phyloP scores from a whole-genome alignment of 495 filamentous ascomycete genomes.

The Bathelium albidoporum region DNA sequence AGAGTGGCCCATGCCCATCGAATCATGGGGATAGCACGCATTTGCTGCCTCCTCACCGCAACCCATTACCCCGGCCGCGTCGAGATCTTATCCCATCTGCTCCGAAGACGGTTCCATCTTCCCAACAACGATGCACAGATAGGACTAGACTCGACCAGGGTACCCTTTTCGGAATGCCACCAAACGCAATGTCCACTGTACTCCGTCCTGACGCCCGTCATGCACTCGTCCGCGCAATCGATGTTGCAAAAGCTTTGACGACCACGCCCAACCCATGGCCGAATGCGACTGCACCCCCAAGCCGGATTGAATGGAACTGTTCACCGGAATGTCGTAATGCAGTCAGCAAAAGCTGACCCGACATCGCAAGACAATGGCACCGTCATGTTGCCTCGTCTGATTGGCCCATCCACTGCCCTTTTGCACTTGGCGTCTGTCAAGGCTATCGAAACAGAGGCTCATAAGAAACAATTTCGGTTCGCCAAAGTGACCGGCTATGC shows the following conservation, averaged over 20 bases:
- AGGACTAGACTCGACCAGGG: too few species aligned
- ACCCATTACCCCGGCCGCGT: too few species aligned
- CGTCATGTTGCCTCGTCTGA: too few species aligned
- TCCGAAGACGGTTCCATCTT: too few species aligned
- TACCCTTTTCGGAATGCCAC: too few species aligned
- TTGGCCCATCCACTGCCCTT: neutral
- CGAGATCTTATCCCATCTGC: too few species aligned
- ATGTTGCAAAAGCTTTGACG: neutral
- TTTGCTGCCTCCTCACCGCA: neutral
- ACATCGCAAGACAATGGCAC: neutral
- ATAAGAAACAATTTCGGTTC: neutral
- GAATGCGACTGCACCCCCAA: neutral
- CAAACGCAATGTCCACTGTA: too few species aligned
- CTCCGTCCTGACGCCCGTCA: too few species aligned
- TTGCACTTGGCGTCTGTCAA: too few species aligned
- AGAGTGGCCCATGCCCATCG: neutral
- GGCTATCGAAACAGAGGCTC: too few species aligned
- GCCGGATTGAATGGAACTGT: neutral
- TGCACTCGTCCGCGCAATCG: too few species aligned
- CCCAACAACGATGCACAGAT: too few species aligned
- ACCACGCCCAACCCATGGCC: neutral
- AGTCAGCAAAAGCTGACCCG: neutral
- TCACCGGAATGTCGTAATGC: neutral
- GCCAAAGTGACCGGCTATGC: neutral
- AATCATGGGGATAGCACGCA: neutral